A percentile compares a stretch with the other conserved stretches of the same genome.
Evolutionary conservation across 1,139 yeast species (phyloP).

Genomic region (Eremothecium gossypii): DNA sequence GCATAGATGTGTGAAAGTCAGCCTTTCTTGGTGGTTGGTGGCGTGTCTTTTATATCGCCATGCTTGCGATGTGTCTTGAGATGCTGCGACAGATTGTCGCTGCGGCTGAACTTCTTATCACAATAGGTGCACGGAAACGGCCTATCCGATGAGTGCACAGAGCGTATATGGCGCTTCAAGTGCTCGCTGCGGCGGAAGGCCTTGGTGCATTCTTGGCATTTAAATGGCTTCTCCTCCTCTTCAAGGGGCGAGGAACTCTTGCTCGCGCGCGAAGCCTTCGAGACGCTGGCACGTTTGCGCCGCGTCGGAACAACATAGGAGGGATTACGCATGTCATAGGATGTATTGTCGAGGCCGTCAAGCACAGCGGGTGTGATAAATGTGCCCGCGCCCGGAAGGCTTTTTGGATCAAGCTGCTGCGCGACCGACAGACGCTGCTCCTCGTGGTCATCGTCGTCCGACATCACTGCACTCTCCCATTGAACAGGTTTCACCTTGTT

Average conservation of each 20-base stretch:
- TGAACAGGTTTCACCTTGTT: slow-evolving; percentile 3
- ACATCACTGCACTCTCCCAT: slow-evolving; percentile 15
- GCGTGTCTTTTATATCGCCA: slow-evolving; percentile 19
- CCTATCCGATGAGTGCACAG: slow-evolving; percentile 54
- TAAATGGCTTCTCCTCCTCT: slow-evolving; percentile 32
- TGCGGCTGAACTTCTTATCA: slow-evolving; percentile 64
- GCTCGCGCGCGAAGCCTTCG: slow-evolving; percentile 9
- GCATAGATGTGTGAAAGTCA: not conserved
- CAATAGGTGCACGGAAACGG: slow-evolving; percentile 68
- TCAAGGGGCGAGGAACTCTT: slow-evolving; percentile 21
- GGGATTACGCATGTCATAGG: slow-evolving; percentile 1
- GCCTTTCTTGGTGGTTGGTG: slow-evolving; percentile 4
- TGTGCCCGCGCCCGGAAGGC: slow-evolving; percentile 1
- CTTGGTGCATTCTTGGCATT: slow-evolving; percentile 32
- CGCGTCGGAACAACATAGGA: not conserved
- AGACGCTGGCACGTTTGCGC: slow-evolving; percentile 8
- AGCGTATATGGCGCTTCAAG: slow-evolving; percentile 65
- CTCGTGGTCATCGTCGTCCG: slow-evolving; percentile 16
- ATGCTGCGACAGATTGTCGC: slow-evolving; percentile 74
- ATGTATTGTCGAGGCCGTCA: slow-evolving; percentile 3
- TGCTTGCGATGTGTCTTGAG: slow-evolving; percentile 51
- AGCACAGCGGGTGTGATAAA: slow-evolving; percentile 5
- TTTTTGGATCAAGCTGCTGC: slow-evolving; percentile 1
- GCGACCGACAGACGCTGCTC: slow-evolving; percentile 4
- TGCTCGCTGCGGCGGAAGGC: slow-evolving; percentile 70